phyloP scores from a whole-genome alignment of 208 protist species.

The Wallacemonas rigidus region DNA sequence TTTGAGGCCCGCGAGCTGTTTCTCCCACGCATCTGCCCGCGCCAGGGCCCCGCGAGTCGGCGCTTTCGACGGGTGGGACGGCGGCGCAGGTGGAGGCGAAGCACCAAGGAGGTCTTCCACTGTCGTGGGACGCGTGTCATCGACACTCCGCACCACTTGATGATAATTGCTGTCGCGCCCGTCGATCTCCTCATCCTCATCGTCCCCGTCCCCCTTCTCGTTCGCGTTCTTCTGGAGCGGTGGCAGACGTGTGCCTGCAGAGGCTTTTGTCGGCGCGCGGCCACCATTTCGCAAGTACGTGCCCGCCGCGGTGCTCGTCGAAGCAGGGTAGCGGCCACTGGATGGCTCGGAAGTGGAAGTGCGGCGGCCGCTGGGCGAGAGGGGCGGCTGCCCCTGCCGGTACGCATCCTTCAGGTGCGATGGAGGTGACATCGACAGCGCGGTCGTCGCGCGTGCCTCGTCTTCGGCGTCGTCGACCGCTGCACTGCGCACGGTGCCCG shows the following conservation, averaged over 20 bases:
- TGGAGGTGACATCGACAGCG: not conserved
- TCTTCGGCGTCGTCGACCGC: not conserved
- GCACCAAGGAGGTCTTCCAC: not conserved
- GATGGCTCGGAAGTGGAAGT: slow-evolving; percentile 5
- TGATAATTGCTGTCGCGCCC: no score
- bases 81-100: not conserved
- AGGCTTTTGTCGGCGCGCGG: not conserved
- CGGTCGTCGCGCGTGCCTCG: not conserved
- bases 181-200: not conserved
- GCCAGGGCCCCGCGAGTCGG: not conserved
- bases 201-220: not conserved
- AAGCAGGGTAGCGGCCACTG: not conserved
- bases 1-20: slow-evolving; percentile 10
- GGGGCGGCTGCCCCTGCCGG: not conserved
- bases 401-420: not conserved
- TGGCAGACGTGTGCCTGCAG: slow-evolving; percentile 9
- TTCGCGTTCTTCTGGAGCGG: not conserved
- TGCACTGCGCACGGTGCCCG: not conserved
- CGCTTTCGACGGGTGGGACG: not conserved
- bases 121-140: not conserved
- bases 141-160: not conserved
- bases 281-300: not conserved
- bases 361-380: slow-evolving; percentile 6
- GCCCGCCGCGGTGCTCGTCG: no score
- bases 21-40: not conserved